phyloP scores from a whole-genome alignment of 495 filamentous ascomycete species.

The Tetracladium marchalianum region DNA sequence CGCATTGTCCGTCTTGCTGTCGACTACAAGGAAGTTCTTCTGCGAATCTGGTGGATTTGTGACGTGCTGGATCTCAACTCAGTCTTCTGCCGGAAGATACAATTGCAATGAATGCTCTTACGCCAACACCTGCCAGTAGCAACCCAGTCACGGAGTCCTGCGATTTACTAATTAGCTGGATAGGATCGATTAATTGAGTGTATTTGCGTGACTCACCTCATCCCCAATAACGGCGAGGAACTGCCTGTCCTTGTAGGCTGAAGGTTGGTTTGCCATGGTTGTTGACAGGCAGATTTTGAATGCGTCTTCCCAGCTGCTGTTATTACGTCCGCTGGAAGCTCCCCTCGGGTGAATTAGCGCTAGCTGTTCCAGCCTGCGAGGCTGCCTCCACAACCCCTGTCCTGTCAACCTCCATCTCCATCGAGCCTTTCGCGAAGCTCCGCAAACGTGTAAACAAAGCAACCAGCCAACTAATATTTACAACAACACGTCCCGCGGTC shows the following conservation, averaged over 20 bases:
- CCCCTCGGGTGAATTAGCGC: no score
- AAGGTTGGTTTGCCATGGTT: constrained; percentile 43
- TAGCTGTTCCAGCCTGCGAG: background rate
- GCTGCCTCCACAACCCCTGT: no score
- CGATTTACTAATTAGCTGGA: background rate
- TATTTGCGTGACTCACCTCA: constrained; percentile 49
- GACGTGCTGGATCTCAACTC: constrained; percentile 49
- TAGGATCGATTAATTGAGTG: background rate
- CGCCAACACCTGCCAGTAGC: constrained; percentile 88
- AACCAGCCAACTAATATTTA: background rate
- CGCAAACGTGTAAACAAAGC: background rate
- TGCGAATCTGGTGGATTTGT: constrained; percentile 72
- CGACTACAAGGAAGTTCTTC: constrained; percentile 96
- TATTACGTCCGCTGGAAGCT: background rate
- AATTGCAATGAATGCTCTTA: constrained; percentile 35
- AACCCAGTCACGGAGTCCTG: constrained; percentile 91
- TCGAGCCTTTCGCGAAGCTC: background rate
- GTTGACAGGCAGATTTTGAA: background rate
- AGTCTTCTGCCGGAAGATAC: constrained; percentile 6
- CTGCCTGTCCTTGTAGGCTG: constrained; percentile 77
- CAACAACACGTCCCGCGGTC: background rate
- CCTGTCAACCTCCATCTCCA: background rate
- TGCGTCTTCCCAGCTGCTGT: background rate
- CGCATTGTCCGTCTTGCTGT: constrained; percentile 77
- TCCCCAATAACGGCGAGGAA: constrained; percentile 97